Base-by-base conservation (phyloP, 2,329 filamentous ascomycete genomes). In the Aureobasidium namibiae region DNA sequence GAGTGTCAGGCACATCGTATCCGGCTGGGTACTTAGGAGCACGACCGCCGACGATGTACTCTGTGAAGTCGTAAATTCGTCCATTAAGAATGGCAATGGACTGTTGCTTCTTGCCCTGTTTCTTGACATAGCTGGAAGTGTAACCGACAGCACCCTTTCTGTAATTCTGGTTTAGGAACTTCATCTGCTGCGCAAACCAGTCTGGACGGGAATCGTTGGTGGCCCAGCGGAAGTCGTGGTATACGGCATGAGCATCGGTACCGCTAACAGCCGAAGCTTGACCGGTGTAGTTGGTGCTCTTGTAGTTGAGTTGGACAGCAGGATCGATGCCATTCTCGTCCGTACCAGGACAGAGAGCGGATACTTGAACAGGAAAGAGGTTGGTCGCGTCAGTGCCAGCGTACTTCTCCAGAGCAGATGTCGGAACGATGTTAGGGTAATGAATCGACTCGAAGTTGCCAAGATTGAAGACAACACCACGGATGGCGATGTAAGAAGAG, bases 301-400 rank as follows among this genome's bases (percentile, higher is more conserved):
- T 85, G 75, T 92, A 97, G 72, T 92, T 88, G 29, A 99, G 80
- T 48, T 88, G 87, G n/a, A 99, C 89, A 42, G 84, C 81, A 3
- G 82, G 81, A 67, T 90, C 81, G 49, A 88, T 73, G 23, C 87
- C 89, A 64, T 85, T 79, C 42, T 82, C 83, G 64, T 85, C 79
- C 33, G 82, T 83, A 61, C 92, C 94, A 61, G 88, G 82, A 73
- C 94, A 99, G 38, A 99, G 80, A 44, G 92, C 91, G 4, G 88
- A 95, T 16, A 99, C 92, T 71, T 99, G 94, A 0, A 99, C 81
- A 0, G 95, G 94, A 76, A 99, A 99, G 11, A 99, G 80, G 39
- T 82, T 78, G 23, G 89, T 95, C n/a, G 92, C 86, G 68, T 99
- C 95, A 44, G 84, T 76, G 56, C 94, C 94, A 49, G 88, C 92